Conservation (phyloP, 306 rosid species). For the Corylus avellana region DNA sequence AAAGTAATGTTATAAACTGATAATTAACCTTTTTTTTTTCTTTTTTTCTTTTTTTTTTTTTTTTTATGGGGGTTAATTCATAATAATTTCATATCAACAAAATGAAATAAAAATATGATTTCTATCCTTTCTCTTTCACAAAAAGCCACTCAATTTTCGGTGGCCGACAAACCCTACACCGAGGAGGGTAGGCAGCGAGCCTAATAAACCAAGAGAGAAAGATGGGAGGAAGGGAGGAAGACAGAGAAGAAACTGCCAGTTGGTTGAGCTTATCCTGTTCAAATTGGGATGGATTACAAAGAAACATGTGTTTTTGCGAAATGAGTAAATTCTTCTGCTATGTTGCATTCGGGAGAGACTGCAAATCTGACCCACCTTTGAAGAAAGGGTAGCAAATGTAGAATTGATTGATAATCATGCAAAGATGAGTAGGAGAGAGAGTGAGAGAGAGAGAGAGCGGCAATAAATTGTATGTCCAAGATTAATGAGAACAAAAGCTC, state of each 20-base stretch:
- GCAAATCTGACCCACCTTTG: too few relatives aligned
- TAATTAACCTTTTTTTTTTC: too few relatives aligned
- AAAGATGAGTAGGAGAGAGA: constrained; percentile 1
- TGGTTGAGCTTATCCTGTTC: background rate
- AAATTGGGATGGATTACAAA: background rate
- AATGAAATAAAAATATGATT: too few relatives aligned
- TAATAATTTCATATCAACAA: too few relatives aligned
- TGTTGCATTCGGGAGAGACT: constrained; percentile 3
- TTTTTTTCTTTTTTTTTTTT: too few relatives aligned
- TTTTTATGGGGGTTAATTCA: too few relatives aligned
- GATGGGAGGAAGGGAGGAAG: too few relatives aligned
- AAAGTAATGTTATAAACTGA: too few relatives aligned
- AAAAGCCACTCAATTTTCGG: background rate
- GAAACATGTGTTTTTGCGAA: background rate
- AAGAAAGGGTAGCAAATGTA: background rate
- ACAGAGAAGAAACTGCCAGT: background rate
- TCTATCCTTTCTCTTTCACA: too few relatives aligned
- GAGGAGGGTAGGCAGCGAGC: background rate
- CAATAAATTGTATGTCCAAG: constrained; percentile 30
- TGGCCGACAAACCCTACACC: background rate
- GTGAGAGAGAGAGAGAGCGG: constrained; percentile 1
- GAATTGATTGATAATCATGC: constrained; percentile 11
- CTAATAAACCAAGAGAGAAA: background rate
- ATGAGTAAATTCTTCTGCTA: background rate
- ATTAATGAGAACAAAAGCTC: constrained; percentile 29